phyloP scores from a whole-genome alignment of 1,139 yeast genomes.

The Candida dubliniensis region DNA sequence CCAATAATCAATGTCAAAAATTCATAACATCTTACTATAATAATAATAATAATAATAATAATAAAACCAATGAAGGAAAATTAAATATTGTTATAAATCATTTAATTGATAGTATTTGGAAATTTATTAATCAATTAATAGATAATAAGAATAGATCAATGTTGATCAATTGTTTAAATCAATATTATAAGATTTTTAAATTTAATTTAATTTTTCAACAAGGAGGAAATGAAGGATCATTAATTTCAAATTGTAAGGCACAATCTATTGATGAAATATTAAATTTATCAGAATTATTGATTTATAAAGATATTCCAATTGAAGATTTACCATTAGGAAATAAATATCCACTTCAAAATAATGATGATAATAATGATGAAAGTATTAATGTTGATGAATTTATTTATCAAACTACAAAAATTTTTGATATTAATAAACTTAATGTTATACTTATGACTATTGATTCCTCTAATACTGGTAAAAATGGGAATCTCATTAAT shows the following conservation, averaged over 20 bases:
- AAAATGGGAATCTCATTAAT: too few species aligned
- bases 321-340: constrained; percentile 23
- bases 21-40: neutral
- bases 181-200: constrained; percentile 44
- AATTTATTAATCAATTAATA: constrained; percentile 18
- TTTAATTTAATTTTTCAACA: constrained; percentile 41
- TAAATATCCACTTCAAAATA: constrained; percentile 34
- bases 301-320: constrained; percentile 14
- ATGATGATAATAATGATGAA: too few species aligned
- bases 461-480: neutral
- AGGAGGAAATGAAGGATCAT: constrained; percentile 20
- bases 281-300: constrained; percentile 34
- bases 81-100: too few species aligned
- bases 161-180: constrained; percentile 32
- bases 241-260: constrained; percentile 10
- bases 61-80: too few species aligned
- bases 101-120: constrained; percentile 26
- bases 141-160: neutral
- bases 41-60: too few species aligned
- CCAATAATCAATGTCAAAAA: constrained; percentile 24
- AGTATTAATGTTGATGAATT: constrained; percentile 10
- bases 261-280: constrained; percentile 48
- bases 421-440: constrained; percentile 9
- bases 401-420: constrained; percentile 4
- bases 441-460: constrained; percentile 11